These are phyloP conservation scores for Malania oleifera DNA, from an alignment of 164 flowering plant species.

Conservation along the genomic window DNA sequence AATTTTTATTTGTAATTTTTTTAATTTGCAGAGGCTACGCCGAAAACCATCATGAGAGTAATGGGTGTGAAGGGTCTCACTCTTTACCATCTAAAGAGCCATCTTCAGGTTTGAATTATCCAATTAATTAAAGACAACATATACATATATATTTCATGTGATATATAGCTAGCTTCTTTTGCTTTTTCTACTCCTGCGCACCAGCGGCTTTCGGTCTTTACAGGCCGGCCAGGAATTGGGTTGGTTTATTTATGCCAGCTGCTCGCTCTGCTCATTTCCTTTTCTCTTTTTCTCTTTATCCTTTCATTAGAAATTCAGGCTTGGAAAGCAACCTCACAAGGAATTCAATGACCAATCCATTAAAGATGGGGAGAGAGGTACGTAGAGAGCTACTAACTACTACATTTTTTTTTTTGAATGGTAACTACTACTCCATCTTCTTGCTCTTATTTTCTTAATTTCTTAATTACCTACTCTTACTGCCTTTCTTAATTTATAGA, in stretches of 20 bases:
- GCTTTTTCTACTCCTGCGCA: neutral
- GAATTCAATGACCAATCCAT: constrained; percentile 85
- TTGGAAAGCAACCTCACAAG: constrained; percentile 99
- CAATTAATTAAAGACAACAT: no score
- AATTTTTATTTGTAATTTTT: neutral
- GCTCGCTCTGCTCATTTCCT: neutral
- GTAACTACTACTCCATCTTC: no score
- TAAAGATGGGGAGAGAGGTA: constrained; percentile 69
- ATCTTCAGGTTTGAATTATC: constrained; percentile 68
- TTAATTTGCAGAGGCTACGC: constrained; percentile 78
- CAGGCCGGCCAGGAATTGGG: neutral
- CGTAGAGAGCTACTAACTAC: no score
- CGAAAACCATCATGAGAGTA: constrained; percentile 96
- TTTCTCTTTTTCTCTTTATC: constrained; percentile 2
- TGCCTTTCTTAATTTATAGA: neutral
- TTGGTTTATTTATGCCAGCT: no score
- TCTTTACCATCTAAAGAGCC: constrained; percentile 98
- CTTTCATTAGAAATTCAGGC: constrained; percentile 79
- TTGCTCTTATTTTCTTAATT: constrained; percentile 10
- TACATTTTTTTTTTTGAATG: no score
- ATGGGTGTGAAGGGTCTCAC: constrained; percentile 99
- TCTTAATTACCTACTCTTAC: neutral
- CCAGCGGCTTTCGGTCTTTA: neutral
- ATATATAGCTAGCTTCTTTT: constrained; percentile 2
- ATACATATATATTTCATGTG: no score